Evolutionary conservation across 2,329 filamentous ascomycete species (phyloP).

Genomic region (Pseudogymnoascus pannorum): DNA sequence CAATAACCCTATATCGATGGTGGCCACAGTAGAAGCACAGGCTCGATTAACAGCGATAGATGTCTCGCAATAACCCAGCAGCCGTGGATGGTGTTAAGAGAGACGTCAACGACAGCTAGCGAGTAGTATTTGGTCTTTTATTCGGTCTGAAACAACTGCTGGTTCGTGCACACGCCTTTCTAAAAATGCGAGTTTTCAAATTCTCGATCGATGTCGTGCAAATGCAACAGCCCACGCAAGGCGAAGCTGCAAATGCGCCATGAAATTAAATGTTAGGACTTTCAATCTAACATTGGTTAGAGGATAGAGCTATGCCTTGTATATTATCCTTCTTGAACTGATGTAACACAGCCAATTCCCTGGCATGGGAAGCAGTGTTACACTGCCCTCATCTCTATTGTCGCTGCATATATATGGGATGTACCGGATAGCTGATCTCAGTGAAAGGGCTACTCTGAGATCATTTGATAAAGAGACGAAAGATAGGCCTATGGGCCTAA

Average conservation of each 20-base stretch:
- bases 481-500: not conserved
- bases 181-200: too few relatives aligned
- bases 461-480: not conserved
- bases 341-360: not conserved
- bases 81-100: not conserved
- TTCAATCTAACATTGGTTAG: too few relatives aligned
- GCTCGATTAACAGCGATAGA: not conserved
- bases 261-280: too few relatives aligned
- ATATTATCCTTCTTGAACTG: not conserved
- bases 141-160: not conserved
- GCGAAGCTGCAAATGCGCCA: not conserved
- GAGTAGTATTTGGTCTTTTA: not conserved
- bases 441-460: not conserved
- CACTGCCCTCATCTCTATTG: not conserved
- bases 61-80: not conserved
- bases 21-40: not conserved
- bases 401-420: not conserved
- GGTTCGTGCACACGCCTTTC: not conserved
- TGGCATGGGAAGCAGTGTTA: not conserved
- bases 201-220: too few relatives aligned
- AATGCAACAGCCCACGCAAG: not conserved
- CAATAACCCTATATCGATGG: not conserved
- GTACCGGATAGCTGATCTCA: too few relatives aligned
- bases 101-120: not conserved
- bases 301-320: not conserved